Base-by-base conservation (phyloP, 148 eudicot genomes). In the Heliamphora exappendiculata region DNA sequence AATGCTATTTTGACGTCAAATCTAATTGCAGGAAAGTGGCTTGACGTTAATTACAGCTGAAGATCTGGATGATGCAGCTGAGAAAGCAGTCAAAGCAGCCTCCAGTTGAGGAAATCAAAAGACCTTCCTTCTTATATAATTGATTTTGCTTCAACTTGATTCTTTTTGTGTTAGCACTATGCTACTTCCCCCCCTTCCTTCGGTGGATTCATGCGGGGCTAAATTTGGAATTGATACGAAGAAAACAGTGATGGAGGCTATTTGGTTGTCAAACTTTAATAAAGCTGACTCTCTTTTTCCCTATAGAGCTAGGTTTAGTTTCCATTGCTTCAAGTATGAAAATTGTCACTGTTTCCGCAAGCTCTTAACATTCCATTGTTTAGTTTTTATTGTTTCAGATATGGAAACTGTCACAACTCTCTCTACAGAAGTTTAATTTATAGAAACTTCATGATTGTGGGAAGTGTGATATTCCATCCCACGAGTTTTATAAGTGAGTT, bases 41-140 rank as follows among this genome's bases (percentile, higher is more conserved):
- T 81, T 95, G 97, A 70, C 91, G 42, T 76, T 92, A 78, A 88
- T 95, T 77, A 91, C 97, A 67, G 98, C 96, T 20, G 98, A 95
- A 77, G 97, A 95, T 88, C 85, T 95, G 73, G 98, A 95, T 74
- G 97, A 92, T 84, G 98, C 98, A 14, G 97, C 97, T 51, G 92
- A 87, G 82, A 95, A 95, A 81, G 98, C 97, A 51, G 97, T 92
- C 57, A 88, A 87, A 83, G 90, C 97, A 37, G 74, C 78, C 17
- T 55, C 83, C 24, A 80, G 70, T 54, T 84, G 80, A 82, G 64
- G 55, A 44, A 47, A 54, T 49, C 74, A 42, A 50, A 17, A 4
- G 3, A 49, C 9, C 17, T 16, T 6, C 16, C 28, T 28, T 29
- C 20, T 44, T 9, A 9, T 9, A 19, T 7, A 53, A 19, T 33